A percentile compares a stretch with the other conserved stretches of the same genome.
Conservation (phyloP, 257 asterid genomes). For the Rauvolfia tetraphylla region DNA sequence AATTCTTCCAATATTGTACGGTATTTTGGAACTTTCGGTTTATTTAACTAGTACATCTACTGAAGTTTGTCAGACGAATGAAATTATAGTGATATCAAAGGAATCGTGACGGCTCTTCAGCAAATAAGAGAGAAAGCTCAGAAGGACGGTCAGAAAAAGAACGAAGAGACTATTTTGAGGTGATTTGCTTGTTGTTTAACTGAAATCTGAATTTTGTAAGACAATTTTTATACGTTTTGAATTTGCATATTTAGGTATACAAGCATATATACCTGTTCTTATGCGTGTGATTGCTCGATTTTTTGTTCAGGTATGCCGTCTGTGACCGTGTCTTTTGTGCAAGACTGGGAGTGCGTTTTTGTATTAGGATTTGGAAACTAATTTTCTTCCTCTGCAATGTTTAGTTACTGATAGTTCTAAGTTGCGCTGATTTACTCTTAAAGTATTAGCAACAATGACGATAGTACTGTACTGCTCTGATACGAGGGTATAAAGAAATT, state of each 20-base stretch:
- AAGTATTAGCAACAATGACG: not conserved
- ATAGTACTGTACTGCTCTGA: not conserved
- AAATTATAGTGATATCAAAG: conserved; percentile 70
- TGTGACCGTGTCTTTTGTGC: not conserved
- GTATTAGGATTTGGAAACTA: not conserved
- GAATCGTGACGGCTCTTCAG: conserved; percentile 81
- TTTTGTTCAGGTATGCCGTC: not conserved
- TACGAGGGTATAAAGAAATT: not conserved
- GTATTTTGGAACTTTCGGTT: not conserved
- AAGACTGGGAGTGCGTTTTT: not conserved
- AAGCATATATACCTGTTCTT: not conserved
- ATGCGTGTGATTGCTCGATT: not conserved
- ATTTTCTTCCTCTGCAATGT: not conserved
- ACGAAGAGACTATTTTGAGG: conserved; percentile 93
- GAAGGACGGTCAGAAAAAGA: conserved; percentile 84
- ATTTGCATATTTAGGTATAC: not conserved
- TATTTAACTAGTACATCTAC: not conserved
- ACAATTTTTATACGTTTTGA: not conserved
- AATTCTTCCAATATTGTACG: not conserved
- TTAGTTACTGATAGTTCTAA: not conserved
- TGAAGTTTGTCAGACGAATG: conserved; percentile 3
- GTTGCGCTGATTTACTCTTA: not conserved
- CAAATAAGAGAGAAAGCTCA: conserved; percentile 84
- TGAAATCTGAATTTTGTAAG: not conserved
- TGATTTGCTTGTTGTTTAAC: conserved; percentile 17